Evolutionary conservation across 768 basidiomycete genomes (phyloP), one percentile per base, ranked within the genome.

Genomic region (Scleroderma bovista): DNA sequence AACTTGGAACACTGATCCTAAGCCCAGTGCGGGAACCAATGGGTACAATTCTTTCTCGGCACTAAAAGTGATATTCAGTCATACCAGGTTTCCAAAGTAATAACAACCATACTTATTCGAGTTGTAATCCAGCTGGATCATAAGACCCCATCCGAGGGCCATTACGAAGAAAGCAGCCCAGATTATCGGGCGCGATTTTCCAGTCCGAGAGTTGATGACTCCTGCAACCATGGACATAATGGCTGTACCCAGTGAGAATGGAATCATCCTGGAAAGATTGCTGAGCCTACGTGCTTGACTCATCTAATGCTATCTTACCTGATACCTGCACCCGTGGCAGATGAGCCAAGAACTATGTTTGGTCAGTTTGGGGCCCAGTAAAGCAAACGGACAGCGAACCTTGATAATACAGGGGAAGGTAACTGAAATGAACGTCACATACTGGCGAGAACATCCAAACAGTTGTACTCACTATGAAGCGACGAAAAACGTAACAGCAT

Each of bases 331-430:
- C 68, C 73, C 0, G 86, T 88, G 6, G 88, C 86, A 8, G 84
- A 84, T 0, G 86, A 74, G 1, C 88, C 88, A 12, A 89, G 75
- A 2, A 84, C 78, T 64, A 29, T 10, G 17, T 19, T 17, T 50
- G 19, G 40, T 65, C 47, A 60, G 54, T 17, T 46, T 10, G 8
- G n/a, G 7, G 8, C 23, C 20, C 6, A 13, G 22, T 8, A 42
- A 3, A 6, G 22, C 12, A 15, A 3, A 3, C 15, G 26, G 38
- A 24, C 11, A 11, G 16, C 46, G 13, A 29, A 65, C 63, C 62
- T 69, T 92, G 88, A 66, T 76, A 92, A 61, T 85, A 92, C 2
- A 90, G 61, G 1, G 88, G 88, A 7, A 91, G 73, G 57, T 89
- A 89, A 59, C 64, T 65, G 16, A 15, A n/a, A 10, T 7, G 10